Evolutionary conservation across 163 green algal genomes (phyloP), one percentile per base, ranked within the genome.

Genomic region (Chlorella variabilis): DNA sequence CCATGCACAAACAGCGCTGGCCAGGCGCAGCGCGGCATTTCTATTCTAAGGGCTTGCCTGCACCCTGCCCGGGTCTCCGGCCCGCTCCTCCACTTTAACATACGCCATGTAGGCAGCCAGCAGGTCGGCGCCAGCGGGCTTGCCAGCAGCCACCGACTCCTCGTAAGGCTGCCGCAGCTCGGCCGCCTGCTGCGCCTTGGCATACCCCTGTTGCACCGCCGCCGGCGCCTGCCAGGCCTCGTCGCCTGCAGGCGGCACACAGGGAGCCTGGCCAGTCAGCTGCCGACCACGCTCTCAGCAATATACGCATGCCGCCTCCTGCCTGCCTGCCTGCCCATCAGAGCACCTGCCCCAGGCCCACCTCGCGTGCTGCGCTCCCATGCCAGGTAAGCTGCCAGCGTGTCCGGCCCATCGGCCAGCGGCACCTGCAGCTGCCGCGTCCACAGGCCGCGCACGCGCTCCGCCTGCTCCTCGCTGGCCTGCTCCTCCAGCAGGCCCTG

Each of bases 71-170:
- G 89, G 85, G 51, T 95, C 88, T 11, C 83, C 86, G 27, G 90
- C 80, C 13, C 77, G 80, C 83, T 91, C 45, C 88, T 98, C 95
- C 68, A 96, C 85, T 42, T 93, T 88, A 45, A 98, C 90, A 86
- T 98, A 98, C 0, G 89, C 83, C 80, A 96, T 75, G 86, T 91
- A 98, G 31, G 88, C 88, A 11, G 90, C 91, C 81, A 98, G 91
- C 77, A 95, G 85, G 3, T 86, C 76, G 9, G 87, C 71, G 59
- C 83, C 81, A 15, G 86, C 80, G 23, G 81, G 25, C 34, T 66
- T 54, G 5, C 67, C 84, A 4, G 59, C 41, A 7, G 71, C 84
- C 5, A 91, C 66, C 18, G 84, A 62, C 21, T 65, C 65, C 61
- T 93, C 89, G 41, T 78, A 88, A 0, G 66, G 71, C 67, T 77